Evolutionary conservation across 148 eudicot species (phyloP), one percentile per base, ranked within the genome.

Genomic region (Chenopodium formosanum): DNA sequence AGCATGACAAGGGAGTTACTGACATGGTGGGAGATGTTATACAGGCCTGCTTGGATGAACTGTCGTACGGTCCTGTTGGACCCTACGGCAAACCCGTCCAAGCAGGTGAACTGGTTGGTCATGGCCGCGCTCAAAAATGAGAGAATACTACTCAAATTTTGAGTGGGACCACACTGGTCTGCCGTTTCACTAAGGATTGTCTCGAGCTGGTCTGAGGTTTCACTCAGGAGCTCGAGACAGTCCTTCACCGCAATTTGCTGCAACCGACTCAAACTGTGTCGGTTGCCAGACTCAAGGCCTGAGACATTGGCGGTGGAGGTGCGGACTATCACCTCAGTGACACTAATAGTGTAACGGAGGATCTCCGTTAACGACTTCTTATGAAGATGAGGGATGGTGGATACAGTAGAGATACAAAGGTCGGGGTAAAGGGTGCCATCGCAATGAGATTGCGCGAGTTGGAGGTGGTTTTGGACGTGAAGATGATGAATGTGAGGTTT

Each of bases 21-120:
- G 44, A 95, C 87, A 71, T 95, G 98, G 74, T 81, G 91, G 16
- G 97, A 83, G 58, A 95, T 90, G 1, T 74, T 82, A 1, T 44
- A 27, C 53, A 89, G 46, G 8, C 87, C 78, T 0, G 81, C 77
- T 32, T 92, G 81, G 1, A 95, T 78, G 80, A 17, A 76, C 13
- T 76, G 64, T 6, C 93, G 79, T 1, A 91, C 64, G 7, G 86
- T 83, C 71, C 78, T 75, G 34, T 84, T 82, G 20, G 90, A 72
- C 44, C 82, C 84, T 58, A 76, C 78, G 8, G 91, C 90, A 77
- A 95, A 87, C 1, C 97, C 98, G 40, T 95, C 97, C 1, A 93
- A 90, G 66, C 98, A 95, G 13, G 98, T 95, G 81, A 82, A 80
- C 86, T 91, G 92, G 58, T 95, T 91, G n/a, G 98, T 95, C 93